Evolutionary conservation across 1,139 yeast species (phyloP).

Genomic region (Taphrina deformans): DNA sequence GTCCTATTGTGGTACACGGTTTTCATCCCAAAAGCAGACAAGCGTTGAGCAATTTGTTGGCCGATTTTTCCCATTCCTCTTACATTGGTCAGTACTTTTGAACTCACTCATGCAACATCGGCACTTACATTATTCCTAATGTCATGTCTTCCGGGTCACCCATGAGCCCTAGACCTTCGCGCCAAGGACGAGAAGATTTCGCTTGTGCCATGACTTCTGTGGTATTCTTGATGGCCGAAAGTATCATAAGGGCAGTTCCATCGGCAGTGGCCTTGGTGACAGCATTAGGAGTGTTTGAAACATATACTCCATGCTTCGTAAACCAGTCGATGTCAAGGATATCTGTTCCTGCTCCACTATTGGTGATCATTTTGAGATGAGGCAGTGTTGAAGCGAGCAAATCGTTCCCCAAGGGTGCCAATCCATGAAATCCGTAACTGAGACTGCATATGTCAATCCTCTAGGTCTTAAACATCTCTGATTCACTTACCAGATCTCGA

Average conservation of each 20-base stretch:
- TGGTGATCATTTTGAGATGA: slow-evolving; percentile 8
- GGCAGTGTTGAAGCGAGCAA: not conserved
- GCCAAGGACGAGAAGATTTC: slow-evolving; percentile 8
- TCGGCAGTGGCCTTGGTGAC: slow-evolving; percentile 79
- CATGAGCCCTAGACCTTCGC: slow-evolving; percentile 7
- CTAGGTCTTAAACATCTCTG: not conserved
- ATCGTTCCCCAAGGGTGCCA: slow-evolving; percentile 15
- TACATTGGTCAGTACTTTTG: not conserved
- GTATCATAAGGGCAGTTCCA: slow-evolving; percentile 60
- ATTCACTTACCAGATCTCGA: slow-evolving; percentile 7
- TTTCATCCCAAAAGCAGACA: slow-evolving; percentile 64
- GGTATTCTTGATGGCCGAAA: slow-evolving; percentile 40
- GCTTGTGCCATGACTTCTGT: slow-evolving; percentile 21
- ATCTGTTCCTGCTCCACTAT: slow-evolving; percentile 20
- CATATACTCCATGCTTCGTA: slow-evolving; percentile 51
- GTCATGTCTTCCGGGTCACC: slow-evolving; percentile 6
- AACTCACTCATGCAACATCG: not conserved
- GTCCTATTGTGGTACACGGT: slow-evolving; percentile 63
- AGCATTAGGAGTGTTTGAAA: slow-evolving; percentile 67
- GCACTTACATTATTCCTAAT: slow-evolving; percentile 4
- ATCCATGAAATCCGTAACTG: slow-evolving; percentile 10
- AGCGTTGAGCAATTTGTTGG: slow-evolving; percentile 61
- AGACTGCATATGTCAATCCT: not conserved
- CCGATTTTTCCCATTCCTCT: slow-evolving; percentile 78
- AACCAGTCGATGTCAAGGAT: slow-evolving; percentile 10